These are phyloP conservation scores for Trichosporon ovoides DNA, from an alignment of 1,284 basidiomycete genomes.

Conservation along the genomic window DNA sequence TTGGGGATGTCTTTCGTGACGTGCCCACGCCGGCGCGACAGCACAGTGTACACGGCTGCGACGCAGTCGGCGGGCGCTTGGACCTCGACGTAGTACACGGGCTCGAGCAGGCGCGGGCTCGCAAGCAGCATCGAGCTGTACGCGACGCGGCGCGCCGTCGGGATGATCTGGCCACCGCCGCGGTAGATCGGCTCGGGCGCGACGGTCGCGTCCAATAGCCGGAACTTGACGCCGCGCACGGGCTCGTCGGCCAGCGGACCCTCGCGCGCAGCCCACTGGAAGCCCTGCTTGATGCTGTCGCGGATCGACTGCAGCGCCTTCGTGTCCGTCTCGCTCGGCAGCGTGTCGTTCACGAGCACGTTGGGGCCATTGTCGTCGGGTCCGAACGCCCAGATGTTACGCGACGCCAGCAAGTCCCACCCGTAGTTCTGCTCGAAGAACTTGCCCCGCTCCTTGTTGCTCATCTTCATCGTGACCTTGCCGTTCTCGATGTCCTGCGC, in stretches of 20 bases:
- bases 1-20: conserved; percentile 97
- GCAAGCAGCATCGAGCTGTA: conserved; percentile 99
- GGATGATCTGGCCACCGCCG: conserved; percentile 95
- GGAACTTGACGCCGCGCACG: conserved; percentile 97
- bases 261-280: conserved; percentile 98
- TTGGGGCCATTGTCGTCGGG: conserved; percentile 94
- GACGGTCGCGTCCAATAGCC: conserved; percentile 82
- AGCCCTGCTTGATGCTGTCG: conserved; percentile 96
- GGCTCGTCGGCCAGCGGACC: conserved; percentile 97
- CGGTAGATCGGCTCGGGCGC: conserved; percentile 95
- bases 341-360: conserved; percentile 87
- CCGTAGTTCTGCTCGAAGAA: conserved; percentile 96
- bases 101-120: conserved; percentile 87
- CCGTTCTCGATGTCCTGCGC: conserved; percentile 91
- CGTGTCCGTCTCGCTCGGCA: conserved; percentile 94
- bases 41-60: conserved; percentile 93
- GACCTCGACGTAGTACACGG: conserved; percentile 96
- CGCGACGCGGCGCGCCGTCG: conserved; percentile 89
- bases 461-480: conserved; percentile 85
- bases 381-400: conserved; percentile 99
- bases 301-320: conserved; percentile 81
- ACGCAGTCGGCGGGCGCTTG: conserved; percentile 98
- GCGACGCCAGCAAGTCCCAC: conserved; percentile 94
- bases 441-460: conserved; percentile 83
- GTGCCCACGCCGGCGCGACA: conserved; percentile 92